phyloP scores from a whole-genome alignment of 2,329 filamentous ascomycete species.

The Thermothelomyces thermophilus region DNA sequence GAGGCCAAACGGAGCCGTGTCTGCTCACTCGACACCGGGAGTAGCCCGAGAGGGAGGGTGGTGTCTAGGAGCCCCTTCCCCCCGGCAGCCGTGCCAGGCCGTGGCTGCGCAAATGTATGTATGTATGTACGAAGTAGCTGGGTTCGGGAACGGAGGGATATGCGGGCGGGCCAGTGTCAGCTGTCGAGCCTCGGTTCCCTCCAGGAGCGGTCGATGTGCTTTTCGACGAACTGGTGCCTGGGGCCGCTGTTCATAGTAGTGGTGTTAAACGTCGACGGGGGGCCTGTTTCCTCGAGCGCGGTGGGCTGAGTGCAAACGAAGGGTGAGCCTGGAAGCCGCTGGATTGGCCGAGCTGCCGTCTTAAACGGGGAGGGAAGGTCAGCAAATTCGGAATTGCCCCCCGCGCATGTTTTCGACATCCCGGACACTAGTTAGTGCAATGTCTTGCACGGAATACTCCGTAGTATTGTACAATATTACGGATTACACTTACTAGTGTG shows the following conservation, averaged over 20 bases:
- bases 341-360: background rate
- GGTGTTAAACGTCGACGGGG: background rate
- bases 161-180: slow-evolving; percentile 6
- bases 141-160: background rate
- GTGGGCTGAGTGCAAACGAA: background rate
- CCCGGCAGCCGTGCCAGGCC: background rate
- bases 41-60: background rate
- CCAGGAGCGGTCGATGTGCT: background rate
- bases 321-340: background rate
- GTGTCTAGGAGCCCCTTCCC: background rate
- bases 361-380: slow-evolving; percentile 12
- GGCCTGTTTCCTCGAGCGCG: background rate
- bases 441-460: too few species aligned
- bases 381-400: slow-evolving; percentile 12
- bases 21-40: background rate
- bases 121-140: too few species aligned
- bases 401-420: slow-evolving; percentile 12
- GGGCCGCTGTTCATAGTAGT: slow-evolving; percentile 6
- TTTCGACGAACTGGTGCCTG: background rate
- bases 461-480: too few species aligned
- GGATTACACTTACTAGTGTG: too few species aligned
- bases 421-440: background rate
- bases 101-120: background rate
- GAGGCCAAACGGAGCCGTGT: background rate
- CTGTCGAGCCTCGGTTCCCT: background rate